Evolutionary conservation across 2,329 filamentous ascomycete species (phyloP).

Genomic region (Aspergillus sp.): DNA sequence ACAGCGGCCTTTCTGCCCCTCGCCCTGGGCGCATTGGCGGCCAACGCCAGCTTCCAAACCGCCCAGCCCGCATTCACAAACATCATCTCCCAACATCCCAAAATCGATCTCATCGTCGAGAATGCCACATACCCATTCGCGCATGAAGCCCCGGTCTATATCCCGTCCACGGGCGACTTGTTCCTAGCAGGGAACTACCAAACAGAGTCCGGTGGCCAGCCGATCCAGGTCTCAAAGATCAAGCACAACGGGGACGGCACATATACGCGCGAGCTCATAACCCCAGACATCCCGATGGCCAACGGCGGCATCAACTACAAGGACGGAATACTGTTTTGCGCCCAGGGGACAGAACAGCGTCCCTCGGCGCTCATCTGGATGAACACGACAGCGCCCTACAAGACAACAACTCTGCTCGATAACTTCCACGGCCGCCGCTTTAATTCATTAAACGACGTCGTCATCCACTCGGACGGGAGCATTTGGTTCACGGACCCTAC

Average conservation of each 20-base stretch:
- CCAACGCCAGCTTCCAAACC: neutral
- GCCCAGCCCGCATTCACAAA: neutral
- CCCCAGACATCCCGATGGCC: slow-evolving; percentile 42
- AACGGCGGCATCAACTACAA: slow-evolving; percentile 53
- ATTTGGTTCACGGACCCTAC: slow-evolving; percentile 43
- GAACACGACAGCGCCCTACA: slow-evolving; percentile 18
- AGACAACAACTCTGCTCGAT: slow-evolving; percentile 26
- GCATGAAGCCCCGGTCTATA: slow-evolving; percentile 49
- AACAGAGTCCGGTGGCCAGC: slow-evolving; percentile 16
- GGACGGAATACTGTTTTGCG: slow-evolving; percentile 43
- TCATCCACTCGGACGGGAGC: slow-evolving; percentile 33
- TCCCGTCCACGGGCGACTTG: slow-evolving; percentile 30
- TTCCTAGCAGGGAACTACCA: slow-evolving; percentile 40
- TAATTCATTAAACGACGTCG: slow-evolving; percentile 41
- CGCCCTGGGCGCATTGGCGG: neutral
- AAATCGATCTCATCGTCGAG: slow-evolving; percentile 38
- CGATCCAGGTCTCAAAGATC: slow-evolving; percentile 25
- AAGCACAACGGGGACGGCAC: neutral
- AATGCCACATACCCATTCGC: slow-evolving; percentile 46
- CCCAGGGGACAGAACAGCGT: slow-evolving; percentile 34
- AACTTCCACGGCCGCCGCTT: slow-evolving; percentile 39
- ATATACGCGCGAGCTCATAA: neutral
- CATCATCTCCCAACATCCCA: neutral
- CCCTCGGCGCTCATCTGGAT: slow-evolving; percentile 19
- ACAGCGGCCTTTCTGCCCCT: no score